Base-by-base conservation (phyloP, 768 basidiomycete genomes). In the Tylopilus intermedius region DNA sequence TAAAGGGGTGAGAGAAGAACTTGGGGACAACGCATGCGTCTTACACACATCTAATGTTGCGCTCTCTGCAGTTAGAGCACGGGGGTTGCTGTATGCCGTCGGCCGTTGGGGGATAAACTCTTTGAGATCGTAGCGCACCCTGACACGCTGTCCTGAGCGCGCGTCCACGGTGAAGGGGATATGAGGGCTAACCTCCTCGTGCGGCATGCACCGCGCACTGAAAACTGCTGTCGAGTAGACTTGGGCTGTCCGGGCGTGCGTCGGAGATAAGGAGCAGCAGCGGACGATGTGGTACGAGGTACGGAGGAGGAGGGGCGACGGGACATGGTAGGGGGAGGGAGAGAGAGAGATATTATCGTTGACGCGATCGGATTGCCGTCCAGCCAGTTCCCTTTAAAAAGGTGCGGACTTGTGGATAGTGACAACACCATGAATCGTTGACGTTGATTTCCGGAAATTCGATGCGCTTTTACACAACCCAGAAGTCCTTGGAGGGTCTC, bases 61-160 rank as follows among this genome's bases (percentile, higher is more conserved):
- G 86, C 67, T 94, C 90, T 61, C 76, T 83, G 71, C 94, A 96
- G 67, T 95, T 95, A 8, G 90, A 88, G 69, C 94, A 96, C 8
- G 82, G 77, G 2, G 76, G 71, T 18, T 63, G 72, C 15, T 70
- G 74, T 4, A 62, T 51, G 32, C 59, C 79, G 74, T 59, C 69
- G 69, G 42, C 71, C 67, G 76, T 66, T n/a, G 75, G 67, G 43
- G 81, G 71, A 18, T 18, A 40, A 86, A 75, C 69, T 94, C 90
- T 67, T 95, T 94, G 51, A 95, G 80, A 75, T 95, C 93, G 66
- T 93, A 96, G 50, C 90, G 89, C 21, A 96, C 94, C 66, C 90
- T 93, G 62, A 26, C 44, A 46, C 4, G 29, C 21, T 4, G 3
- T 6, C 0, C 10, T 65, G 11, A 62, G 42, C 11, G 15, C 15